A percentile compares a stretch with the other conserved stretches of the same genome.
Evolutionary conservation across 805 yeast species (phyloP).

Genomic region (Lipomyces lipofer): DNA sequence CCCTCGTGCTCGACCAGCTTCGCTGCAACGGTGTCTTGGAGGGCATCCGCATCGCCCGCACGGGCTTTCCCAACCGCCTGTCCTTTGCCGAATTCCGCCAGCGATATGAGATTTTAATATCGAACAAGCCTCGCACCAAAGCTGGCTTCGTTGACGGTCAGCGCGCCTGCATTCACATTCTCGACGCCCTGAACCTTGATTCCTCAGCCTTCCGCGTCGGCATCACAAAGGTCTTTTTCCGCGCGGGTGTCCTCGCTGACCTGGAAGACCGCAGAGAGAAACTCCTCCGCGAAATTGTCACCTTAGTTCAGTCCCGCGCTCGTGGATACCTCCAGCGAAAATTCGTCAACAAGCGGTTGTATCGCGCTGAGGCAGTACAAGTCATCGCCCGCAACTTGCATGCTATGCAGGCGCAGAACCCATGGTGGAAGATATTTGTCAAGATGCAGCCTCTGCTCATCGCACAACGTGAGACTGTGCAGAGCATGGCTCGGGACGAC

Average conservation of each 20-base stretch:
- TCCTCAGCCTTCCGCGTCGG: conserved; percentile 64
- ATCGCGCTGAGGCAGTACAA: conserved; percentile 67
- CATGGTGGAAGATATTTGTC: conserved; percentile 77
- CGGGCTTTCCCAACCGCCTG: conserved; percentile 94
- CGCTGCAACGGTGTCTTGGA: conserved; percentile 97
- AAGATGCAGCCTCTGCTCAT: conserved; percentile 73
- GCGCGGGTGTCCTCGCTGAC: conserved; percentile 74
- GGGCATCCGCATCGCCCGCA: conserved; percentile 95
- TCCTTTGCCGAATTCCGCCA: conserved; percentile 75
- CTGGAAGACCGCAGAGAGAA: conserved; percentile 76
- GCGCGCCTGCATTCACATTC: conserved; percentile 66
- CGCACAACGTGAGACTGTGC: conserved; percentile 56
- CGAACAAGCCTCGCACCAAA: conserved; percentile 43
- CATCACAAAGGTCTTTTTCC: conserved; percentile 69
- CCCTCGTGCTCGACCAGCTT: conserved; percentile 79
- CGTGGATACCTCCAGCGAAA: conserved; percentile 66
- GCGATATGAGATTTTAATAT: conserved; percentile 70
- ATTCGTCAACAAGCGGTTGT: conserved; percentile 49
- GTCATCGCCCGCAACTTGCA: conserved; percentile 63
- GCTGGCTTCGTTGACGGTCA: conserved; percentile 50
- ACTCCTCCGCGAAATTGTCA: conserved; percentile 55
- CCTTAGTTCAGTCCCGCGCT: conserved; percentile 61
- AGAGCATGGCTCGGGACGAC: conserved; percentile 41
- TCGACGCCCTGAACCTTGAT: conserved; percentile 64
- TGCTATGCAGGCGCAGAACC: conserved; percentile 50